A percentile compares a stretch with the other conserved stretches of the same genome.
Conservation (phyloP, 2,329 filamentous ascomycete genomes). For the Eutypella sp. region DNA sequence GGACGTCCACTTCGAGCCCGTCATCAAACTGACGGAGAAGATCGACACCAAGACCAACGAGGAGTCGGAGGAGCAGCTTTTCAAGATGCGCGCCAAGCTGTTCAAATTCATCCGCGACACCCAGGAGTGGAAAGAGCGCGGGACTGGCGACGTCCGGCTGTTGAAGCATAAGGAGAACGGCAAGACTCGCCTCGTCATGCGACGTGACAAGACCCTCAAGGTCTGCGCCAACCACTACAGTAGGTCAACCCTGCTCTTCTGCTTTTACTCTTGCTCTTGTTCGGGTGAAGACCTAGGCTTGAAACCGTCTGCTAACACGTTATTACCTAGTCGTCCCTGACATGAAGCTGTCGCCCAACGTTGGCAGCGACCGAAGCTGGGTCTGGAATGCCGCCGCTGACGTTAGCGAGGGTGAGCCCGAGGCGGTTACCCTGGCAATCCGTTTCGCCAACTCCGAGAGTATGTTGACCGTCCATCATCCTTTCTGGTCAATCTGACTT, state of each 20-base stretch:
- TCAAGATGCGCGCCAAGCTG: conserved; percentile 99
- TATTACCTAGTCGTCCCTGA: conserved; percentile 78
- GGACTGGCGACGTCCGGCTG: conserved; percentile 91
- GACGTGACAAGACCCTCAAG: conserved; percentile 99
- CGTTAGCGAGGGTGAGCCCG: conserved; percentile 95
- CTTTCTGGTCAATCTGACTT: background rate
- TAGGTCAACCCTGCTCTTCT: conserved; percentile 43
- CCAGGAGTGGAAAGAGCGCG: conserved; percentile 98
- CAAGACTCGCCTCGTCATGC: conserved; percentile 97
- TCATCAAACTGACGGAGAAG: conserved; percentile 93
- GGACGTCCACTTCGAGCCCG: conserved; percentile 95
- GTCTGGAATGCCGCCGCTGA: conserved; percentile 98
- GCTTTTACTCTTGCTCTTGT: too few relatives aligned
- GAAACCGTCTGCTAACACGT: conserved; percentile 10
- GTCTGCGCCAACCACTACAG: conserved; percentile 99
- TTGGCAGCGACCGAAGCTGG: conserved; percentile 97
- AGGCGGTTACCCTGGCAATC: conserved; percentile 93
- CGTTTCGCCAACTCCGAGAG: conserved; percentile 97
- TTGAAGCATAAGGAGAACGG: conserved; percentile 98
- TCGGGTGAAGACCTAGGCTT: background rate
- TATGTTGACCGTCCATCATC: conserved; percentile 42
- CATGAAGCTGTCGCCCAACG: conserved; percentile 98
- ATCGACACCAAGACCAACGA: conserved; percentile 97
- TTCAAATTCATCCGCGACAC: conserved; percentile 94
- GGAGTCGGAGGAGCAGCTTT: conserved; percentile 92